A percentile compares a stretch with the other conserved stretches of the same genome.
Evolutionary conservation across 345 rosid species (phyloP).

Genomic region (Theobroma cacao): DNA sequence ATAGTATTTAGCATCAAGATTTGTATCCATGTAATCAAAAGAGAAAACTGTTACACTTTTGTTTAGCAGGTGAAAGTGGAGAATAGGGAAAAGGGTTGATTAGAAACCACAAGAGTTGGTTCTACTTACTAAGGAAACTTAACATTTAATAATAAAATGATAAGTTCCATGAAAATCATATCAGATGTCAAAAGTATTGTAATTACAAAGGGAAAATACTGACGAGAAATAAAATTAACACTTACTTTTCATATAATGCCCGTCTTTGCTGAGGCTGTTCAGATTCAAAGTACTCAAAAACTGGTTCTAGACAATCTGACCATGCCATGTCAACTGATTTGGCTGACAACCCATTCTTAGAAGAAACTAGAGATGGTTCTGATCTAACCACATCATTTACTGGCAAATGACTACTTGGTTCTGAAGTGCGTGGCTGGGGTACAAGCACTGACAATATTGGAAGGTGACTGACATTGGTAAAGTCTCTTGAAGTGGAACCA

Average conservation of each 20-base stretch:
- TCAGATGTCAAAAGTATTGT: not conserved
- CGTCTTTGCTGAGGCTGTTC: constrained; percentile 54
- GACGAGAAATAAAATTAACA: not conserved
- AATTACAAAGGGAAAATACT: not conserved
- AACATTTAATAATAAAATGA: not conserved
- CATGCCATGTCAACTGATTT: constrained; percentile 16
- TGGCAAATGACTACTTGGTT: not conserved
- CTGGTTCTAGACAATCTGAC: constrained; percentile 34
- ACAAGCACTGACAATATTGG: constrained; percentile 34
- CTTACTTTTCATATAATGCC: constrained; percentile 56
- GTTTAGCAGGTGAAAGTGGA: not conserved
- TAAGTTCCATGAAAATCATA: not conserved
- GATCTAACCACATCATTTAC: constrained; percentile 6
- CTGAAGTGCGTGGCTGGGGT: constrained; percentile 23
- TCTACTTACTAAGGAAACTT: not conserved
- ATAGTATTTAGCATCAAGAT: not conserved
- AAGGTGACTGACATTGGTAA: constrained; percentile 11
- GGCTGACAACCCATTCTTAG: constrained; percentile 7
- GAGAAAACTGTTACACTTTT: not conserved
- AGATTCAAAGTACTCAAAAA: constrained; percentile 56
- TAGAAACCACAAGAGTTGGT: not conserved
- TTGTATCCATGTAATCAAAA: not conserved
- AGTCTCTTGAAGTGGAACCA: constrained; percentile 14
- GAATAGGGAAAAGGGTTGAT: not conserved
- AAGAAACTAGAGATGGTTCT: constrained; percentile 18